phyloP scores from a whole-genome alignment of 306 rosid genomes.

The Cotoneaster glaucophyllus region DNA sequence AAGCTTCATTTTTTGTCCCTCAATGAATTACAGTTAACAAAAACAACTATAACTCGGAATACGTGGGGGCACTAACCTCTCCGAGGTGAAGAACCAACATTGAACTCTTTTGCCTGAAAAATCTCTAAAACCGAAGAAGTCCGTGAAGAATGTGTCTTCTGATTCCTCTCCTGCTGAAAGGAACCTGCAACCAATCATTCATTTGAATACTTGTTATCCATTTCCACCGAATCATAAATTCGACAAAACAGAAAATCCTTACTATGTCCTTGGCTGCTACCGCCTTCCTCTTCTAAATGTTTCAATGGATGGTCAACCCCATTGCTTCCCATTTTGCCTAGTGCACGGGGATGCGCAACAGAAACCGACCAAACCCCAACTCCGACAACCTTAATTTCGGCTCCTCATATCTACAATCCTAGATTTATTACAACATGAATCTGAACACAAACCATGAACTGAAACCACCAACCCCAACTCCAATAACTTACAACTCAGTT shows the following conservation, averaged over 20 bases:
- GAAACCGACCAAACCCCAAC: slow-evolving; percentile 2
- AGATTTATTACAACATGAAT: background rate
- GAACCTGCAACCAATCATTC: slow-evolving; percentile 21
- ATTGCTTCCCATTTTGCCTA: slow-evolving; percentile 32
- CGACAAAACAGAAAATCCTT: slow-evolving; percentile 21
- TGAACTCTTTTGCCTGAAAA: slow-evolving; percentile 25
- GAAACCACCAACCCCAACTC: background rate
- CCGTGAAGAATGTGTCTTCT: slow-evolving; percentile 6
- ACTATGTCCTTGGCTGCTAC: slow-evolving; percentile 17
- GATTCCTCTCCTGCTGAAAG: slow-evolving; percentile 15
- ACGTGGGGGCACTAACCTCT: slow-evolving; percentile 38
- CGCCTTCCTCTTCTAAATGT: slow-evolving; percentile 21
- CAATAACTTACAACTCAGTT: background rate
- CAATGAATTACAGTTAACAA: background rate
- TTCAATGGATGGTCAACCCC: slow-evolving; percentile 26
- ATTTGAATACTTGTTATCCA: slow-evolving; percentile 9
- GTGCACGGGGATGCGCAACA: background rate
- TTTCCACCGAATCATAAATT: slow-evolving; percentile 3
- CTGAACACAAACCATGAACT: background rate
- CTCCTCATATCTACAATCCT: slow-evolving; percentile 13
- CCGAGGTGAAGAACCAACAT: slow-evolving; percentile 29
- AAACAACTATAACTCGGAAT: slow-evolving; percentile 8
- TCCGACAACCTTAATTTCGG: slow-evolving; percentile 8
- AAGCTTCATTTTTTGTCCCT: background rate
- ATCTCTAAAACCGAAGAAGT: slow-evolving; percentile 9